Evolutionary conservation across 306 rosid species (phyloP), one percentile per base, ranked within the genome.

Genomic region (Sicyos baderoa): DNA sequence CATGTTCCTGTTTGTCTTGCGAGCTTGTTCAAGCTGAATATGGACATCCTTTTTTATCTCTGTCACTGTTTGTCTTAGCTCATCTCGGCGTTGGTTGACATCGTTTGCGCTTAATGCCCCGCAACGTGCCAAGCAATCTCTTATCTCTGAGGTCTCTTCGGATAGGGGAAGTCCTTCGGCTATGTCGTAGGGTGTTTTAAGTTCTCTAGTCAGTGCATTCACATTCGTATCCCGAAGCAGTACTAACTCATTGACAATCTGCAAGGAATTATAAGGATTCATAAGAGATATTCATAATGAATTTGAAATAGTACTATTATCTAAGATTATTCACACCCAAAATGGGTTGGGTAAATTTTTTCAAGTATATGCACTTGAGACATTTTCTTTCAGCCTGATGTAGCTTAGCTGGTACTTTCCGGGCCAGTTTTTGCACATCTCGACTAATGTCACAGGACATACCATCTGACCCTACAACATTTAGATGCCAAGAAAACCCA

Each of bases 11-110:
- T 86, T 86, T 14, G 97, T 92, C 79, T 83, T 85, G 47, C 96
- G 87, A 56, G 96, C 72, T 81, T 92, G 95, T 79, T 92, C 93
- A 11, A 92, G 96, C 78, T 92, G 96, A 64, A 27, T 82, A 51
- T 76, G 87, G 42, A 92, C 98, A 52, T 89, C 92, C 18, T 80
- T 86, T 81, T 78, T 87, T 9, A 92, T 89, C 77, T 88, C 85
- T 13, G 85, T 84, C 77, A 89, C 89, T 0, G 91, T 92, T 79
- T 79, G 88, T 71, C 86, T 78, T 14, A 89, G 85, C 78, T 87
- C 96, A 35, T 92, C 98, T 59, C 93, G 82, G 71, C 91, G 93
- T 77, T 84, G 91, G 85, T 89, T 84, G 13, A 92, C 89, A 48
- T 92, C 96, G 15, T 70, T 88, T 73, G 91, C 91, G 76, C 85